These are phyloP conservation scores for Moniliophthora roreri DNA, from an alignment of 1,284 basidiomycete genomes.

Conservation along the genomic window DNA sequence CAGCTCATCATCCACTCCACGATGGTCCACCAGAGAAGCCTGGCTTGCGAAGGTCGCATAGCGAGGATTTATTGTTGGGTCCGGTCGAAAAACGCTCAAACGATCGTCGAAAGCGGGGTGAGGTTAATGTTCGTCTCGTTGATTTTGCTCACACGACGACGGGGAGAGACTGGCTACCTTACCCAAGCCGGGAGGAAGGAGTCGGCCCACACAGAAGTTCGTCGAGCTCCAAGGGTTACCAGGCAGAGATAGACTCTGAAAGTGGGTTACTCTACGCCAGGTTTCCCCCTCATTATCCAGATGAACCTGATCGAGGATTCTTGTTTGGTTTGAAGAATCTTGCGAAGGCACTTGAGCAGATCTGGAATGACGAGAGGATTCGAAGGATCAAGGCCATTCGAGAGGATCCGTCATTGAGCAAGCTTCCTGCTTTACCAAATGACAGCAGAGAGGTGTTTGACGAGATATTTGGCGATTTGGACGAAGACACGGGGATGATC, in stretches of 20 bases:
- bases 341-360: constrained; percentile 69
- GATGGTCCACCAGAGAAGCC: constrained; percentile 40
- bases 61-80: constrained; percentile 71
- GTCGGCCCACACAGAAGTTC: constrained; percentile 43
- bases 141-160: constrained; percentile 99
- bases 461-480: constrained; percentile 60
- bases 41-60: constrained; percentile 67
- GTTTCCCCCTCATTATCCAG: constrained; percentile 90
- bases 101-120: constrained; percentile 75
- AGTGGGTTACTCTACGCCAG: constrained; percentile 81
- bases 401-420: constrained; percentile 52
- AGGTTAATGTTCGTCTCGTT: constrained; percentile 94
- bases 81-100: constrained; percentile 60
- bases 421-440: constrained; percentile 60
- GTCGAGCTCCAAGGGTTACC: constrained; percentile 73
- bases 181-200: constrained; percentile 43
- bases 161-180: constrained; percentile 85
- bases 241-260: constrained; percentile 74
- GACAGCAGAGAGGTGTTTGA: constrained; percentile 78
- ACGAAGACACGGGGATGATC: constrained; percentile 64
- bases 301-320: constrained; percentile 92
- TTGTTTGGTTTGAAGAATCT: constrained; percentile 89
- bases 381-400: constrained; percentile 62
- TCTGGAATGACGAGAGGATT: constrained; percentile 84
- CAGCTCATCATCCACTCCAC: constrained; percentile 31